phyloP scores from a whole-genome alignment of 2,329 filamentous ascomycete species.

The Periconia digitata region DNA sequence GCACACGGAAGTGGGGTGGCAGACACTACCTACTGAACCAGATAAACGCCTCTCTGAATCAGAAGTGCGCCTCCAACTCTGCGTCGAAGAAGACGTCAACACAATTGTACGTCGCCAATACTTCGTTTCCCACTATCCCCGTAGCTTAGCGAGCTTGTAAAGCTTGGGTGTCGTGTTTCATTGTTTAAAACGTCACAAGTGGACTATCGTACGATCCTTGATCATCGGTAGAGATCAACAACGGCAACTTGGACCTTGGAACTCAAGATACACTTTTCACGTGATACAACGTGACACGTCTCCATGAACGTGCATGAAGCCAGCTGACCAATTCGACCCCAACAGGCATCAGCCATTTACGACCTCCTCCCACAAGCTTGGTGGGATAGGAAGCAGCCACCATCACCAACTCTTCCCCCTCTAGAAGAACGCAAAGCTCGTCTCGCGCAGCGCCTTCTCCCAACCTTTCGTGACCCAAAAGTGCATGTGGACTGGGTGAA shows the following conservation, averaged over 20 bases:
- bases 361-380: conserved; percentile 19
- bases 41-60: conserved; percentile 17
- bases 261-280: too few relatives aligned
- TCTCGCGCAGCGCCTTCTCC: conserved; percentile 22
- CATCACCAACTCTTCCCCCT: conserved; percentile 12
- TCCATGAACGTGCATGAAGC: too few relatives aligned
- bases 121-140: too few relatives aligned
- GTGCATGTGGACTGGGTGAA: conserved; percentile 25
- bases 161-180: too few relatives aligned
- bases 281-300: too few relatives aligned
- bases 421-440: conserved; percentile 16
- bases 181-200: too few relatives aligned
- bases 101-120: conserved; percentile 16
- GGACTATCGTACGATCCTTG: too few relatives aligned
- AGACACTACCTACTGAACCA: conserved; percentile 24
- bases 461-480: conserved; percentile 16
- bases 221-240: too few relatives aligned
- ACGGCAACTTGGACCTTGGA: too few relatives aligned
- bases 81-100: conserved; percentile 17
- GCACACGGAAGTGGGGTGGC: conserved; percentile 2
- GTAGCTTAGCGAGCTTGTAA: too few relatives aligned
- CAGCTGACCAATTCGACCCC: too few relatives aligned
- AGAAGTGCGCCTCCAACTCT: conserved; percentile 20
- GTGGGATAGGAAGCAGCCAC: conserved; percentile 28
- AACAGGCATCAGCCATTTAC: conserved; percentile 34